Base-by-base conservation (phyloP, 768 basidiomycete genomes). In the Pholiota molesta region DNA sequence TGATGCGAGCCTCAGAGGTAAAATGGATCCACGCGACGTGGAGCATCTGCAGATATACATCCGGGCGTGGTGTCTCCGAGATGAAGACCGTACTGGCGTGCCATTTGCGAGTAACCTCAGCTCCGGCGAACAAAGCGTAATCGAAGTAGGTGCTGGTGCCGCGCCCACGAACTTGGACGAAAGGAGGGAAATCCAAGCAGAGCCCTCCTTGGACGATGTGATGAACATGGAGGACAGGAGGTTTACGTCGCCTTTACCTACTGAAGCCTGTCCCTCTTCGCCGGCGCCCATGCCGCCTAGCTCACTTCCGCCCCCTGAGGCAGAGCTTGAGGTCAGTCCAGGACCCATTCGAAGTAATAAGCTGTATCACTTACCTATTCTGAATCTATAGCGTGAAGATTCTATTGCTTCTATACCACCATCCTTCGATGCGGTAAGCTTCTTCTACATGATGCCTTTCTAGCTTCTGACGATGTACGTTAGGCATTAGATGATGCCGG, bases 51-150 rank as follows among this genome's bases (percentile, higher is more conserved):
- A 77, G 21, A 60, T 64, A 21, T 74, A 72, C 44, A 56, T 85
- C 49, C 70, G 61, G 29, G 68, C 77, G 55, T 85, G 83, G 83
- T 80, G 80, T 67, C 65, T 84, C 57, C 71, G 81, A 53, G 75
- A 76, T 14, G 66, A 71, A 39, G 21, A 17, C n/a, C 37, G 59
- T 29, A 42, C 54, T 42, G 60, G 55, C 13, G 23, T 8, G 8
- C 44, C 29, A 29, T n/a, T 19, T 17, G 29, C 55, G 37, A 54
- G 52, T 35, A 49, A 10, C 35, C 56, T 55, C 35, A 26, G 29
- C 29, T 47, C 23, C 37, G 39, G 57, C 42, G 45, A 44, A 13
- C 52, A 55, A 28, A 45, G 26, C 40, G 28, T 21, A 40, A 45
- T 31, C 13, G 44, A 28, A 28, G 23, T 49, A 10, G 57, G 10